Percentiles rank a stretch among this genome's conserved stretches.
Conservation (phyloP, 805 yeast species). For the Spathaspora arborariae region DNA sequence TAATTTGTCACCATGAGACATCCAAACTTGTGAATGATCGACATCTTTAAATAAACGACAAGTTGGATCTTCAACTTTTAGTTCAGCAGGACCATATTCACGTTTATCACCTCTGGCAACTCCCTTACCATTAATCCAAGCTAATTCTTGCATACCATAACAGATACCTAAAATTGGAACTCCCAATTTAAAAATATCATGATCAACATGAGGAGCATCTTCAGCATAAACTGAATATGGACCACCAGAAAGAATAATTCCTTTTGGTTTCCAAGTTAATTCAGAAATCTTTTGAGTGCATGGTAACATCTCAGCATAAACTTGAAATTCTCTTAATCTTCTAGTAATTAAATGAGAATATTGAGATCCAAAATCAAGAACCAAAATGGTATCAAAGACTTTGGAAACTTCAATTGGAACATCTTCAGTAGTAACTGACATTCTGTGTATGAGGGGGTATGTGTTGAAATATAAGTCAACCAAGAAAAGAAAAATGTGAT, state of each 20-base stretch:
- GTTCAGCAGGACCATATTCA: conserved; percentile 95
- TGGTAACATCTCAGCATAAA: conserved; percentile 98
- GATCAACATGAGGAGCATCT: conserved; percentile 97
- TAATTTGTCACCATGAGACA: conserved; percentile 98
- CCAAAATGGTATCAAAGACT: conserved; percentile 94
- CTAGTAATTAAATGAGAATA: conserved; percentile 96
- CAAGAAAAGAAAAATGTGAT: conserved; percentile 1
- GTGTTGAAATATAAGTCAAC: not conserved
- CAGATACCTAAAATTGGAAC: conserved; percentile 98
- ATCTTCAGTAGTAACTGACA: conserved; percentile 19
- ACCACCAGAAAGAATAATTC: conserved; percentile 94
- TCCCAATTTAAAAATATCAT: conserved; percentile 79
- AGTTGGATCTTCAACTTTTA: conserved; percentile 63
- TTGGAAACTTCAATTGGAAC: conserved; percentile 66
- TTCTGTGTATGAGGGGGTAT: conserved; percentile 2
- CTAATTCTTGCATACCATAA: conserved; percentile 98
- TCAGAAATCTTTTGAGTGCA: conserved; percentile 97
- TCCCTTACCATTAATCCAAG: conserved; percentile 93
- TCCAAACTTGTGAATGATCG: conserved; percentile 96
- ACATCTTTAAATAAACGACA: conserved; percentile 82
- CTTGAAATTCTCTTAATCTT: conserved; percentile 95
- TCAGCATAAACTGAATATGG: conserved; percentile 96
- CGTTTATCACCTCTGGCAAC: conserved; percentile 96
- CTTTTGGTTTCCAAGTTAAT: conserved; percentile 91
- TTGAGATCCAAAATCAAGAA: conserved; percentile 97